Evolutionary conservation across 2,329 filamentous ascomycete genomes (phyloP).

Genomic region (Trichophaea hybrida): DNA sequence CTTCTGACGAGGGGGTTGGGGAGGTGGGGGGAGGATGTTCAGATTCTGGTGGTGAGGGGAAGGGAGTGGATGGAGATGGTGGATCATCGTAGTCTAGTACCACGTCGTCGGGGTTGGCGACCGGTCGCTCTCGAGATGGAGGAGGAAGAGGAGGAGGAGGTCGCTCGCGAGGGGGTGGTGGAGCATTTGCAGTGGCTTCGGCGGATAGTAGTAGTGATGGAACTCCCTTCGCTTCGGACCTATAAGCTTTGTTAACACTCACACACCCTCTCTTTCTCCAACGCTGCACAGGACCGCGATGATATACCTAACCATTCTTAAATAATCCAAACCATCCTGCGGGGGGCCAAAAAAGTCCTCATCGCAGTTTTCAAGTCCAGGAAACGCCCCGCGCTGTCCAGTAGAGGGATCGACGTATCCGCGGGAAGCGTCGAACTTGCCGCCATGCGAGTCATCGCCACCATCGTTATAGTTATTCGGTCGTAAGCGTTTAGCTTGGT

Average conservation of each 20-base stretch:
- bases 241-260: constrained; percentile 5
- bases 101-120: constrained; percentile 15
- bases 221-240: constrained; percentile 26
- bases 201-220: constrained; percentile 23
- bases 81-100: constrained; percentile 6
- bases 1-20: not conserved
- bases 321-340: constrained; percentile 25
- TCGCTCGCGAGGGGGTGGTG: not conserved
- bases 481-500: not conserved
- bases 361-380: constrained; percentile 18
- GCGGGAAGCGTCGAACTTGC: constrained; percentile 13
- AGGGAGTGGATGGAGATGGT: not conserved
- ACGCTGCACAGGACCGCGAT: not conserved
- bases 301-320: constrained; percentile 27
- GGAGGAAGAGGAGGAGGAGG: not conserved
- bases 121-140: not conserved
- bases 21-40: not conserved
- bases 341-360: constrained; percentile 25
- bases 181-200: not conserved
- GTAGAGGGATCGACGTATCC: constrained; percentile 25
- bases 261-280: too few relatives aligned
- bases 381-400: constrained; percentile 27
- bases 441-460: not conserved
- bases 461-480: not conserved
- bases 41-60: too few relatives aligned